Evolutionary conservation across 345 rosid species (phyloP).

Genomic region (Erysimum cheiranthoides): DNA sequence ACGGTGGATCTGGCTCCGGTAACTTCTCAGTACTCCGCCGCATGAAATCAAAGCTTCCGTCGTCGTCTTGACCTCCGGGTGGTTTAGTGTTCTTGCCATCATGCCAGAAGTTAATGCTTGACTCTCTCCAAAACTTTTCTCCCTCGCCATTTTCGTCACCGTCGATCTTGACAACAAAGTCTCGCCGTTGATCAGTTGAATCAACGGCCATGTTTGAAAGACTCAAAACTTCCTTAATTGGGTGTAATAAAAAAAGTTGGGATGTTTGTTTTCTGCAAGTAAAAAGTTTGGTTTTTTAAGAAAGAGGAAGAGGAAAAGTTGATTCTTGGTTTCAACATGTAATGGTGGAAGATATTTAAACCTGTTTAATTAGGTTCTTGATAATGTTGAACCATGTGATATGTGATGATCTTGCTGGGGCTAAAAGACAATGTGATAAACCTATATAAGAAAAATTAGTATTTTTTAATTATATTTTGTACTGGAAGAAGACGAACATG

Average conservation of each 20-base stretch:
- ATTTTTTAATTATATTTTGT: not conserved
- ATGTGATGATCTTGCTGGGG: slow-evolving; percentile 32
- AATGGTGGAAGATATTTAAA: slow-evolving; percentile 6
- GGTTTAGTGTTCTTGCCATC: slow-evolving; percentile 39
- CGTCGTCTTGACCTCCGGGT: slow-evolving; percentile 11
- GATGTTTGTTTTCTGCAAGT: not conserved
- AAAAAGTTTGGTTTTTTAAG: not conserved
- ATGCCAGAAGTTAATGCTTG: slow-evolving; percentile 61
- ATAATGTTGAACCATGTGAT: slow-evolving; percentile 38
- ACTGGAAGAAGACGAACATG: slow-evolving; percentile 21
- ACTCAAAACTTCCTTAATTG: not conserved
- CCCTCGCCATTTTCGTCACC: slow-evolving; percentile 37
- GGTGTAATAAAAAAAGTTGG: not conserved
- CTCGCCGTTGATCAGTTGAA: slow-evolving; percentile 49
- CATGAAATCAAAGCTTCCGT: slow-evolving; percentile 51
- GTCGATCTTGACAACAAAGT: slow-evolving; percentile 48
- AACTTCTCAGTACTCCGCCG: slow-evolving; percentile 22
- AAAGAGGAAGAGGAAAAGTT: slow-evolving; percentile 31
- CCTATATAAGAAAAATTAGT: slow-evolving; percentile 25
- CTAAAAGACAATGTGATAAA: slow-evolving; percentile 27
- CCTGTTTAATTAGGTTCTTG: slow-evolving; percentile 3
- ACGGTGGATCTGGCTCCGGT: slow-evolving; percentile 65
- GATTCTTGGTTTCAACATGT: slow-evolving; percentile 31
- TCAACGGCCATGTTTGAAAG: slow-evolving; percentile 47
- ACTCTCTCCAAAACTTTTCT: slow-evolving; percentile 61